Conservation (phyloP, 2,329 filamentous ascomycete genomes). For the Arthroderma sp. region DNA sequence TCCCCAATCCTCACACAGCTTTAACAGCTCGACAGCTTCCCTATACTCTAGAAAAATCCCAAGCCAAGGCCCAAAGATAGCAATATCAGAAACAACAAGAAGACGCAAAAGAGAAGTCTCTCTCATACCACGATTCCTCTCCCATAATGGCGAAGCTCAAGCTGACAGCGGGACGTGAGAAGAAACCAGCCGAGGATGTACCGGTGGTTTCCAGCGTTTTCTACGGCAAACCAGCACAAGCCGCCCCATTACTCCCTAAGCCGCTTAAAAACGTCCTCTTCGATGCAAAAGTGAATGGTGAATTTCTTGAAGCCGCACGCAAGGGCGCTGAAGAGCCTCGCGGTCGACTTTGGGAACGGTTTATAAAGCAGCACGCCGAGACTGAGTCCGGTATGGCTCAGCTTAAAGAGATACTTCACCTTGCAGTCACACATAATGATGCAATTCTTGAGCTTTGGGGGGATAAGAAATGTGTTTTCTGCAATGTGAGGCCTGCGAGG, state of each 20-base stretch:
- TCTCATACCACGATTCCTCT: too few species aligned
- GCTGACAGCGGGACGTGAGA: too few species aligned
- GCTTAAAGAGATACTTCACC: conserved; percentile 6
- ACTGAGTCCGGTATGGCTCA: neutral
- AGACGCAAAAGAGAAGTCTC: too few species aligned
- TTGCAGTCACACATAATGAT: conserved; percentile 6
- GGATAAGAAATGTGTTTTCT: conserved; percentile 6
- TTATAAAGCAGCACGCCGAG: neutral
- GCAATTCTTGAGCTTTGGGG: conserved; percentile 7
- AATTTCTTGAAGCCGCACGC: conserved; percentile 5
- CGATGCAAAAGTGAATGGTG: conserved; percentile 1
- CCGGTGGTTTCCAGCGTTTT: conserved; percentile 10
- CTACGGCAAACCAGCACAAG: conserved; percentile 7
- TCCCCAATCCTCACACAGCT: too few species aligned
- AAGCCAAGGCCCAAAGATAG: too few species aligned
- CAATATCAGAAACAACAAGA: too few species aligned
- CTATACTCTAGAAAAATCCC: too few species aligned
- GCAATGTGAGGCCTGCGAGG: conserved; percentile 1
- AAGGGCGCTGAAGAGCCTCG: neutral
- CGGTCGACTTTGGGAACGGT: conserved; percentile 2
- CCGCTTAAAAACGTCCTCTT: conserved; percentile 7
- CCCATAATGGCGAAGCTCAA: too few species aligned
- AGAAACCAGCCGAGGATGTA: neutral
- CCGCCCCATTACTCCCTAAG: neutral
- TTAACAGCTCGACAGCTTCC: too few species aligned